Evolutionary conservation across 495 filamentous ascomycete species (phyloP).

Genomic region (Daldinia caldariorum): DNA sequence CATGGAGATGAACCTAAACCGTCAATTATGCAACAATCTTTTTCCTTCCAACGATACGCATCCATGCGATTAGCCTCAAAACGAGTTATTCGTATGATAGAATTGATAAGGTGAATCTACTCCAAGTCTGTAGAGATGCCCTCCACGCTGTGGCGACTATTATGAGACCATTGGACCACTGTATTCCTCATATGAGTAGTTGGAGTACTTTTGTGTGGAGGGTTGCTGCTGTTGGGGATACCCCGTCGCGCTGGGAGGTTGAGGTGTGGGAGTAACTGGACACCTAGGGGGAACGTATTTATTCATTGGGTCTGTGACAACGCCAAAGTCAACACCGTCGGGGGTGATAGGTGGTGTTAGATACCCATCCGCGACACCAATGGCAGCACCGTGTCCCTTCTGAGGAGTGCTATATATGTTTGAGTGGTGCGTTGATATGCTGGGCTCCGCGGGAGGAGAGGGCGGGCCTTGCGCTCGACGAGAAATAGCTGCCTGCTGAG

Average conservation of each 20-base stretch:
- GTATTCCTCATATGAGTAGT: slow-evolving; percentile 43
- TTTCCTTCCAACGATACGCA: slow-evolving; percentile 50
- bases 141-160: slow-evolving; percentile 8
- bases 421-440: slow-evolving; percentile 61
- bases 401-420: slow-evolving; percentile 81
- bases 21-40: slow-evolving; percentile 54
- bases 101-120: slow-evolving; percentile 33
- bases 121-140: slow-evolving; percentile 20
- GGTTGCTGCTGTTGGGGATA: slow-evolving; percentile 43
- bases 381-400: slow-evolving; percentile 73
- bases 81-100: slow-evolving; percentile 24
- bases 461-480: slow-evolving; percentile 66
- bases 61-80: slow-evolving; percentile 39
- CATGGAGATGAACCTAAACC: slow-evolving; percentile 51
- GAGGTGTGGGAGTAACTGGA: slow-evolving; percentile 64
- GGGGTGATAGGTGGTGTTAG: slow-evolving; percentile 96
- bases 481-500: slow-evolving; percentile 78
- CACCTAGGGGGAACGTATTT: slow-evolving; percentile 60
- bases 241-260: slow-evolving; percentile 35
- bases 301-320: slow-evolving; percentile 53
- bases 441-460: slow-evolving; percentile 71
- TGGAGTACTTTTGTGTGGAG: slow-evolving; percentile 42
- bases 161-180: slow-evolving; percentile 44
- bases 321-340: slow-evolving; percentile 73
- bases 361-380: slow-evolving; percentile 78